phyloP scores from a whole-genome alignment of 768 basidiomycete species.

The Suillus variegatus region DNA sequence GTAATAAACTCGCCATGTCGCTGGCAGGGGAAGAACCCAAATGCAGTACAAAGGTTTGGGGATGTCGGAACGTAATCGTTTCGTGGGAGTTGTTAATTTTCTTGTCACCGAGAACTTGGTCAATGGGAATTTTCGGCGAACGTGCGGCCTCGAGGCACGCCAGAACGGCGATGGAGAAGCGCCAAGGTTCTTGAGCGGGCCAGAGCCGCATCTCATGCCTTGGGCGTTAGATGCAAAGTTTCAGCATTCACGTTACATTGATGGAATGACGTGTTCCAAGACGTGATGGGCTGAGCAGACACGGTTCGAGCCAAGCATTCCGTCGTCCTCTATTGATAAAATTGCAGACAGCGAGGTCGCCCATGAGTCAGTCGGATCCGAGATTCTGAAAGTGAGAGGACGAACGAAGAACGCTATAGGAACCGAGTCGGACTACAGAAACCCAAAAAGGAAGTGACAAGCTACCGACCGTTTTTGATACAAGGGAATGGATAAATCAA shows the following conservation, averaged over 20 bases:
- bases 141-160: neutral
- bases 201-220: neutral
- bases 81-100: neutral
- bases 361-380: too few species aligned
- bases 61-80: neutral
- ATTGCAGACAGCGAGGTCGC: neutral
- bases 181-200: neutral
- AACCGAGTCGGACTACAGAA: constrained; percentile 5
- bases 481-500: constrained; percentile 20
- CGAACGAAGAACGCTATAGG: neutral
- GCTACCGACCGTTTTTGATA: constrained; percentile 11
- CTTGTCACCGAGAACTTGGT: neutral
- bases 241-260: neutral
- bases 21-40: neutral
- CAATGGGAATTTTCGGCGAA: neutral
- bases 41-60: neutral
- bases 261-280: neutral
- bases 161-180: neutral
- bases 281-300: neutral
- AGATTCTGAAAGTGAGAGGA: neutral
- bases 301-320: neutral
- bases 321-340: neutral
- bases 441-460: constrained; percentile 16
- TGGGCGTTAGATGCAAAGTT: neutral
- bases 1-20: neutral